Evolutionary conservation across 1,139 yeast species (phyloP), one percentile per base, ranked within the genome.

Genomic region (Hyphopichia wangnamkhiaoensis): DNA sequence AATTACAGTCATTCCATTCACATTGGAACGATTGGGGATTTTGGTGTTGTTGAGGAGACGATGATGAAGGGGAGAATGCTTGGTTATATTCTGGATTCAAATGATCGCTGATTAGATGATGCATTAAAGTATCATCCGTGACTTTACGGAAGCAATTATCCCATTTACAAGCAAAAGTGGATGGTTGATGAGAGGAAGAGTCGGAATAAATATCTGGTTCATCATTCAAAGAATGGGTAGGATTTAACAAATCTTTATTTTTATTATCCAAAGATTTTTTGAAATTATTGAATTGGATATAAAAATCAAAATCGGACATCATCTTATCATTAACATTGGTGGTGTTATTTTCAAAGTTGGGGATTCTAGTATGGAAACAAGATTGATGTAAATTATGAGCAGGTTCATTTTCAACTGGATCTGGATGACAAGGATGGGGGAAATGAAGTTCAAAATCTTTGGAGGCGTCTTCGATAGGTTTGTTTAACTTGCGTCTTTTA

Each of bases 1-100:
- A 84, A 37, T 74, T 65, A 68, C 96, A 88, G 39, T 80, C 72
- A 44, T 68, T 65, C 95, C 95, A 87, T 55, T 82, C 88, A 65
- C 96, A 88, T 37, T 64, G 78, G 50, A 50, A 68, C 9, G 50
- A 41, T 14, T 37, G 41, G 7, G 29, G 25, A 38, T 38, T 10
- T 38, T 35, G 8, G 28, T 13, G 35, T 28, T 13, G 35, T 40
- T n/a, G 29, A 31, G 33, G n/a, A n/a, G n/a, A n/a, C n/a, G n/a
- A n/a, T n/a, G n/a, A n/a, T n/a, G n/a, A n/a, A n/a, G n/a, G n/a
- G n/a, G n/a, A n/a, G n/a, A n/a, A n/a, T n/a, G n/a, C n/a, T n/a
- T n/a, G n/a, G 39, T 39, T 20, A 30, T 55, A 50, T 18, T 67
- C 68, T 18, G 55, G 58, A n/a, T 59, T 61, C 17, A 84, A 56